Base-by-base conservation (phyloP, 2,329 filamentous ascomycete genomes). In the Penicillium sp. region DNA sequence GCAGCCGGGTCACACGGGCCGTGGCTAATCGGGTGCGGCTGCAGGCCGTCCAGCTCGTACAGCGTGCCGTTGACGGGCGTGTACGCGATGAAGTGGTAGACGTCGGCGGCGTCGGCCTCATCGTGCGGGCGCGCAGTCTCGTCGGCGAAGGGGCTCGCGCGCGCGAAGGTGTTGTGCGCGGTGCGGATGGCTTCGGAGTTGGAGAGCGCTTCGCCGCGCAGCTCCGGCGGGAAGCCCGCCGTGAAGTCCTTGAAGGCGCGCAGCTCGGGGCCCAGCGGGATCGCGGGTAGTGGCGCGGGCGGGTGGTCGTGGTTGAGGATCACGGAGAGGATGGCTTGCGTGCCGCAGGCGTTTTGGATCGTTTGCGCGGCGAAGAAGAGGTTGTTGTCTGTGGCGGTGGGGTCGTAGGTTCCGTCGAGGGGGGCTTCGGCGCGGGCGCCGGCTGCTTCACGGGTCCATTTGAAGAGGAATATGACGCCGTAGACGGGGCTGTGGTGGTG, bases 381-480 rank as follows among this genome's bases (percentile, higher is more conserved):
- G 47, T 63, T 56, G 49, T 78, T 76, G 48, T 88, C 82, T 13
- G 85, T 74, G 10, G 88, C 87, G 11, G 74, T 76, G 54, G 81
- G 74, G 70, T 96, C 89, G 66, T 87, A 95, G 21, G 72, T 75
- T 46, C 93, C 93, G 64, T 97, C 90, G 50, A 81, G 78, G 0
- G 90, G 89, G 30, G 77, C 77, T 41, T 80, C 75, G 28, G 76
- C 68, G 26, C 80, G 71, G 75, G 84, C 46, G 81, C 89, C 35
- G 80, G 87, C 70, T 87, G 57, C 57, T 41, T 64, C 63, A 34
- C 62, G 62, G 33, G 66, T 65, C 62, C 64, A 98, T 72, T 96
- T 97, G 82, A 98, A 98, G 65, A 98, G 87, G 70, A 98, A 98
- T 61, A 98, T 96, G 54, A 98, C 88, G 59, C 93, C 93, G 71